Evolutionary conservation across 805 yeast species (phyloP).

Genomic region (Lachancea dasiensis): DNA sequence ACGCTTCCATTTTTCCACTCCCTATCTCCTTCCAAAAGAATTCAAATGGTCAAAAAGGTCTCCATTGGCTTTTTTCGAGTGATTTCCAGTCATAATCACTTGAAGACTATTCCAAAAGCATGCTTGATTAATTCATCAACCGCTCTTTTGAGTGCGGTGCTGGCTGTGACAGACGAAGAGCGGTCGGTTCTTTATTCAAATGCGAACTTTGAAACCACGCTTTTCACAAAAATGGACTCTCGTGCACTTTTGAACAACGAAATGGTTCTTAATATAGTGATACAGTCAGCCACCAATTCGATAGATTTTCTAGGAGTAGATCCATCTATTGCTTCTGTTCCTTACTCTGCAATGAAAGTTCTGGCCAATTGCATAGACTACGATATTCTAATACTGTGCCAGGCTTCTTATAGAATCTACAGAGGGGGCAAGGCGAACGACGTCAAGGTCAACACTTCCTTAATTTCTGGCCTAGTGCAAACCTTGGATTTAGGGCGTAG

Average conservation of each 20-base stretch:
- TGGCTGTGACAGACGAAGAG: constrained; percentile 27
- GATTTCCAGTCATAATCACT: constrained; percentile 27
- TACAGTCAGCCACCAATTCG: constrained; percentile 30
- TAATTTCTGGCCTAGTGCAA: constrained; percentile 19
- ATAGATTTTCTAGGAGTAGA: constrained; percentile 28
- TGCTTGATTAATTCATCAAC: constrained; percentile 35
- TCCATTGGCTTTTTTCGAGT: constrained; percentile 43
- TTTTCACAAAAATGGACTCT: constrained; percentile 44
- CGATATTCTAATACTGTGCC: constrained; percentile 42
- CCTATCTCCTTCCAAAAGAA: constrained; percentile 43
- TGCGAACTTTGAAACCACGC: constrained; percentile 33
- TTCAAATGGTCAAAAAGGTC: constrained; percentile 47
- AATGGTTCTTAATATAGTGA: constrained; percentile 30
- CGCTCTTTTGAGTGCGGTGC: constrained; percentile 29
- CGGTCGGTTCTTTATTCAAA: constrained; percentile 23
- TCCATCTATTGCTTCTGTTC: constrained; percentile 28
- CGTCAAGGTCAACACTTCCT: constrained; percentile 28
- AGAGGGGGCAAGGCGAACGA: constrained; percentile 25
- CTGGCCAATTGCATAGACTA: constrained; percentile 39
- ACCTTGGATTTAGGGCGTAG: constrained; percentile 2
- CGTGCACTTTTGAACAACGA: constrained; percentile 40
- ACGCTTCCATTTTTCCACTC: constrained; percentile 40
- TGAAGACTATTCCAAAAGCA: constrained; percentile 28
- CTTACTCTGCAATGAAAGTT: constrained; percentile 34
- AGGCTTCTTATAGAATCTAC: constrained; percentile 35